Base-by-base conservation (phyloP, 2,329 filamentous ascomycete genomes). In the Parastagonospora avenae region DNA sequence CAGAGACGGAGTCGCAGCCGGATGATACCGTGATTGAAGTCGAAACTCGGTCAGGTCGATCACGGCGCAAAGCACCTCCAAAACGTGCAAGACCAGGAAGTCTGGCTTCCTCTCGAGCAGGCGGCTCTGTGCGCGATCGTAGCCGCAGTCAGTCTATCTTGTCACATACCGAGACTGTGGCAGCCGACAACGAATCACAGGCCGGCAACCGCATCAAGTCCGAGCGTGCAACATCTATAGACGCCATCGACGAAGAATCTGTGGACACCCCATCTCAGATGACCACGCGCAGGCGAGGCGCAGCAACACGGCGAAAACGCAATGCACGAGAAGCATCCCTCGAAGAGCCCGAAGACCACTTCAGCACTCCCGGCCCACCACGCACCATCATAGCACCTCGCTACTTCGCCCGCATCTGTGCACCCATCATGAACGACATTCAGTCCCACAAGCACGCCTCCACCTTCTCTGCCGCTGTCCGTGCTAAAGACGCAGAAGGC, bases 401-500 rank as follows among this genome's bases (percentile, higher is more conserved):
- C 15, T 79, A 81, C 53, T 81, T 82, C 54, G 70, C 71, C 27
- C 76, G 77, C 45, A 78, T 77, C 56, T 76, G 75, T 9, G 65
- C 73, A 11, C 74, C 79, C 1, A 74, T 82, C 43, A 79, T 82
- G 73, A 77, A 81, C 54, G 79, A 81, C 50, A 79, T 82, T 46
- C 65, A 67, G 4, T 76, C 76, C 11, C 79, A 82, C 67, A 81
- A 81, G 60, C 76, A 82, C 52, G 80, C 78, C 9, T 76, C 76
- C 0, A 75, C 78, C n/a, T 82, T 82, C 62, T 74, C 74, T 9
- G 72, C 73, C 1, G 77, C 79, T 1, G 78, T 82, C 10, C 76
- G 76, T 28, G 76, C 79, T 15, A 79, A 76, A 47, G 76, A 81
- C 46, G 80, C 78, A 8, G 76, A 77, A 47, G 79, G 80, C 12